Conservation (phyloP, 2,329 filamentous ascomycete genomes). For the Botrytis galanthina region DNA sequence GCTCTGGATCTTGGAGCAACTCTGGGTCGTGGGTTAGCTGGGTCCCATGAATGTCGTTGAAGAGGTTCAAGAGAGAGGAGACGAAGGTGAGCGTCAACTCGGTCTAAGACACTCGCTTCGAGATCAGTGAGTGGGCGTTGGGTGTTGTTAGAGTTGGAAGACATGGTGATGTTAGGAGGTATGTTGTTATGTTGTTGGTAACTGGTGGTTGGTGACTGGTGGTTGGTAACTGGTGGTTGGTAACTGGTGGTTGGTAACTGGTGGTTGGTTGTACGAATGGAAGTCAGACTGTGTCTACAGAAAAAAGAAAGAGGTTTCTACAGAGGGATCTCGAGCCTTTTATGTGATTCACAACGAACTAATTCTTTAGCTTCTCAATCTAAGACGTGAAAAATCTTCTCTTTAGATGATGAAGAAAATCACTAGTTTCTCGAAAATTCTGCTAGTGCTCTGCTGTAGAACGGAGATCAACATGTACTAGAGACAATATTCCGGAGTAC, state of each 20-base stretch:
- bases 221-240: background rate
- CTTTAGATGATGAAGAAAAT: background rate
- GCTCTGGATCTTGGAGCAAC: too few species aligned
- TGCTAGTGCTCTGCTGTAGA: background rate
- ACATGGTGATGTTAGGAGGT: background rate
- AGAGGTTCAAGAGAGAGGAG: background rate
- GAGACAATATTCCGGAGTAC: accelerated
- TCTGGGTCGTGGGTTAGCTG: too few species aligned
- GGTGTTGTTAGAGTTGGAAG: background rate
- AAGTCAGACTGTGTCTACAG: background rate
- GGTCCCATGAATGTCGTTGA: background rate
- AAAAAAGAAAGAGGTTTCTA: background rate
- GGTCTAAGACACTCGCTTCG: background rate
- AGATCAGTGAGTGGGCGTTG: background rate
- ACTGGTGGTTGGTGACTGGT: background rate
- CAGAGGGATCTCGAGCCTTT: background rate
- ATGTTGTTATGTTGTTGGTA: background rate
- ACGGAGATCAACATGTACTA: background rate
- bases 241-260: too few species aligned
- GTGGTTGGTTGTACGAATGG: background rate
- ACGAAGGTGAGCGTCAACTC: background rate
- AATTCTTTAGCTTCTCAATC: background rate
- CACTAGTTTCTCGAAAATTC: background rate
- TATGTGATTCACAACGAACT: background rate
- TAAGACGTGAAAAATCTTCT: background rate